Base-by-base conservation (phyloP, 768 basidiomycete species). In the Rhizopogon roseolus region DNA sequence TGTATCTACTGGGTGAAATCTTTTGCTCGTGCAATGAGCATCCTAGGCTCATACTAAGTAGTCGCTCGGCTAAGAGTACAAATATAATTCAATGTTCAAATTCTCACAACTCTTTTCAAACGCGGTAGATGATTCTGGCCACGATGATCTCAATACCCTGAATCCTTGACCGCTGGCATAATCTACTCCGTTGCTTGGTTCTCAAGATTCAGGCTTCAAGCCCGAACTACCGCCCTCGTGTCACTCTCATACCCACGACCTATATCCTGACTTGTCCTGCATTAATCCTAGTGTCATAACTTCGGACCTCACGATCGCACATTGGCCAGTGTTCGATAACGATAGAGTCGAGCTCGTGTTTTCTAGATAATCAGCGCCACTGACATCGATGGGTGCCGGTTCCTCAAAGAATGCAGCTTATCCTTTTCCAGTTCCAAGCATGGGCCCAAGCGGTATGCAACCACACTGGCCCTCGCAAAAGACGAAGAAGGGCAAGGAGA, bases 301-400 rank as follows among this genome's bases (percentile, higher is more conserved):
- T n/a, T 17, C 34, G 13, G 34, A 11, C 10, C 6, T 39, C 16
- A 39, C 38, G 7, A 39, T 39, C 38, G 8, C 37, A 16, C 38
- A 36, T 11, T 36, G 13, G 34, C 34, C 38, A 39, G 7, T n/a
- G 7, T 14, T 22, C 46, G 22, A n/a, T 39, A 48, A 5, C 5
- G 34, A 13, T 36, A 36, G 34, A 5, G 22, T 22, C 22, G 22
- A 22, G 22, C 34, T 48, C 46, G 46, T 48, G 46, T 48, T 41
- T 46, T 10, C 41, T 41, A 40, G 14, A 52, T 53, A 52, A 51
- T 22, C 36, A 11, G 52, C 43, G n/a, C 29, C 52, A 53, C 32
- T 32, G 37, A 17, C 8, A 32, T n/a, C 55, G 44, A 67, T 68
- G 67, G 67, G 67, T 25, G 55, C 62, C 25, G 55, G 52, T 28